These are phyloP conservation scores for Cytospora piceicola DNA, from an alignment of 2,329 filamentous ascomycete genomes.

Conservation along the genomic window DNA sequence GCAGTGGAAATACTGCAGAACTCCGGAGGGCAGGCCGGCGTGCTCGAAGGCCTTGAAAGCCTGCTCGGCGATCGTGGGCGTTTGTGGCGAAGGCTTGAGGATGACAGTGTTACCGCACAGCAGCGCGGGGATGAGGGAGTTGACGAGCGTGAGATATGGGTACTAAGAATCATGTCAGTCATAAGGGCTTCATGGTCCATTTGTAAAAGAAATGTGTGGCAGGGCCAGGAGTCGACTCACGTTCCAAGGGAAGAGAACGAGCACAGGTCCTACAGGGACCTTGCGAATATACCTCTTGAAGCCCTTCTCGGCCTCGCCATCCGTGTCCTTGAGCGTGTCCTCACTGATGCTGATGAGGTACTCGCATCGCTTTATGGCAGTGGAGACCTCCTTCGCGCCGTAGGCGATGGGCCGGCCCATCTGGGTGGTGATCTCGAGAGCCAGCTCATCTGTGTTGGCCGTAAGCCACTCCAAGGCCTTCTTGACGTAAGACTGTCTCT, in stretches of 20 bases:
- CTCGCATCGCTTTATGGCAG: conserved; percentile 81
- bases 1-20: conserved; percentile 91
- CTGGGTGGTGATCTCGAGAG: conserved; percentile 84
- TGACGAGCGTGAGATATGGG: conserved; percentile 90
- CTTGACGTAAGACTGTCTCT: conserved; percentile 79
- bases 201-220: not conserved
- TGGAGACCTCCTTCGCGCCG: conserved; percentile 79
- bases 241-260: conserved; percentile 96
- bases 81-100: conserved; percentile 93
- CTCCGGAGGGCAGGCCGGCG: conserved; percentile 79
- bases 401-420: conserved; percentile 95
- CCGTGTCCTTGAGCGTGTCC: conserved; percentile 77
- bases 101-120: conserved; percentile 90
- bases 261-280: conserved; percentile 81
- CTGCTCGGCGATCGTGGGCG: conserved; percentile 88
- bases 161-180: conserved; percentile 60
- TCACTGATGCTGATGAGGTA: conserved; percentile 84
- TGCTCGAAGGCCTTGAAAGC: conserved; percentile 75
- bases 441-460: conserved; percentile 77
- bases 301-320: conserved; percentile 81
- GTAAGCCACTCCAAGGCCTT: conserved; percentile 74
- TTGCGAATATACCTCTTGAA: conserved; percentile 92
- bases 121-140: conserved; percentile 89
- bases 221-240: conserved; percentile 54
- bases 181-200: conserved; percentile 4